Base-by-base conservation (phyloP, 2,329 filamentous ascomycete genomes). In the Myriosclerotinia duriaeana region DNA sequence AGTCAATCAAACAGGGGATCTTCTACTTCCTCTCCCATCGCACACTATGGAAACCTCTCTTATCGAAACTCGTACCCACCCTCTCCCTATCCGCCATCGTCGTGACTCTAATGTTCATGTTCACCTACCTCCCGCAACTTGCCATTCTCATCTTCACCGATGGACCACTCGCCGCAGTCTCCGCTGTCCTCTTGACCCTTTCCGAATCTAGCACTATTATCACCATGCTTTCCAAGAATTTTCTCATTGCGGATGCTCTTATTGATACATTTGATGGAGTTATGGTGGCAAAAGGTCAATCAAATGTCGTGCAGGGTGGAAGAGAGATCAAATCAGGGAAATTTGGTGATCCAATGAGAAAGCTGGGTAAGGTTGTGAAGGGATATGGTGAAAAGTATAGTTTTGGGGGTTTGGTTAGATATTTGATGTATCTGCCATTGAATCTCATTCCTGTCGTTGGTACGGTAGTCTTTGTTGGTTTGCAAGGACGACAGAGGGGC, bases 361-460 rank as follows among this genome's bases (percentile, higher is more conserved):
- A 83, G 73, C 77, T 89, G 1, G 86, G 86, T 30, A 86, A 83
- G 71, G 78, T 85, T 9, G 71, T 87, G 64, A 87, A 85, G 77
- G 83, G 73, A 56, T 85, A 85, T 0, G 86, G 88, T 71, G 78
- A 81, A 30, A 82, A 81, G 69, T 86, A 85, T 72, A 83, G 82
- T 38, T 82, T 82, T 38, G 85, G 82, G 73, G 87, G 89, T 9
- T 78, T 97, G 54, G 80, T 97, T 50, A 83, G 91, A 53, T 77
- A 76, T 65, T 44, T 74, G 70, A 85, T 97, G 79, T 95, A 96
- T 76, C 82, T 97, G 53, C 93, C 94, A 14, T 83, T 98, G 68
- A 98, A 97, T 80, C 93, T 97, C 76, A 93, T 98, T 63, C 94
- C 94, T 0, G 84, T 97, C 0, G 86, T 97, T 22, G 94, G 94